These are phyloP conservation scores for Trichoderma oligosporum DNA, from an alignment of 2,329 filamentous ascomycete species.

Conservation along the genomic window DNA sequence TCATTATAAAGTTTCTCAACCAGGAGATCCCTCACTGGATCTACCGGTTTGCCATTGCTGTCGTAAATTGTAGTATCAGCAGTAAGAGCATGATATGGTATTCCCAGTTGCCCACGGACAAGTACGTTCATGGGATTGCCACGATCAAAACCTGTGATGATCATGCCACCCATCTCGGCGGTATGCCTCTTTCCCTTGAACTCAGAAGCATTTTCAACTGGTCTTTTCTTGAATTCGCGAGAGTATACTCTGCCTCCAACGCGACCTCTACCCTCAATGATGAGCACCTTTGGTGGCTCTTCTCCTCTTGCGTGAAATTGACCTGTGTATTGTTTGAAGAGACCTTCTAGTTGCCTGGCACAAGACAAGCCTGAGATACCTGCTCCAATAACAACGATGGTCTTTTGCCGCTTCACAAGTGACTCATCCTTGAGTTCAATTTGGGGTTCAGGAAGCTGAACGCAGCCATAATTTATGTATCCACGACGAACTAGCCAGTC, in stretches of 20 bases:
- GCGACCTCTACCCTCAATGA: conserved; percentile 82
- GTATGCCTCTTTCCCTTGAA: conserved; percentile 65
- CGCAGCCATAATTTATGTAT: conserved; percentile 95
- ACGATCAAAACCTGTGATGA: conserved; percentile 93
- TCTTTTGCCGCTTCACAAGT: conserved; percentile 55
- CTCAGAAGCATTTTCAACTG: conserved; percentile 45
- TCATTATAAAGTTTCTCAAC: conserved; percentile 95
- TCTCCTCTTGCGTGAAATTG: conserved; percentile 63
- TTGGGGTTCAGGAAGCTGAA: conserved; percentile 55
- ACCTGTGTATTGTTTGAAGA: conserved; percentile 76
- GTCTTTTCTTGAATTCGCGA: conserved; percentile 60
- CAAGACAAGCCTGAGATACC: conserved; percentile 93
- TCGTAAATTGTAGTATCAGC: conserved; percentile 88
- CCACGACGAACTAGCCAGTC: conserved; percentile 88
- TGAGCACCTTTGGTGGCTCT: conserved; percentile 66
- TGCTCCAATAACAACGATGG: conserved; percentile 82
- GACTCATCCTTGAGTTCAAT: conserved; percentile 37
- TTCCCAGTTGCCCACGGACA: conserved; percentile 81
- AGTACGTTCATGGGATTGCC: conserved; percentile 92
- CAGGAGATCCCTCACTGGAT: conserved; percentile 71
- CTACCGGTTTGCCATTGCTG: conserved; percentile 70
- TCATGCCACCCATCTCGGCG: conserved; percentile 96
- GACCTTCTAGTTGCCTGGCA: conserved; percentile 82
- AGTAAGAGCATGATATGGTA: conserved; percentile 79
- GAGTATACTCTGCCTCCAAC: conserved; percentile 94